Evolutionary conservation across 2,329 filamentous ascomycete species (phyloP).

Genomic region (Ophiostoma tasmaniense): DNA sequence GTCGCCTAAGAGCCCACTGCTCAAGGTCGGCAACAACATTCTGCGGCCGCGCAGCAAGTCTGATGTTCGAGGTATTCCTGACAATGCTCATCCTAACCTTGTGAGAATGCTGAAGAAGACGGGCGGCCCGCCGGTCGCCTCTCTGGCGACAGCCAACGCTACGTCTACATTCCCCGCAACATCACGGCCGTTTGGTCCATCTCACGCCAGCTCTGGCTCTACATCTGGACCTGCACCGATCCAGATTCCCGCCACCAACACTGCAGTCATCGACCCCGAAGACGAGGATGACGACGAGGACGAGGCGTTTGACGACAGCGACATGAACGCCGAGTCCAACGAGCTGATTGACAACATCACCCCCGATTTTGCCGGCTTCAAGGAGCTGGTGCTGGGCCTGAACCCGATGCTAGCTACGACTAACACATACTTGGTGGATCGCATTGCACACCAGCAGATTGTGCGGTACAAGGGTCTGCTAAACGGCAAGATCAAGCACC

Average conservation of each 20-base stretch:
- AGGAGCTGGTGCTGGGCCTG: conserved; percentile 59
- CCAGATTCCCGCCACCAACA: conserved; percentile 12
- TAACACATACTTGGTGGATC: conserved; percentile 60
- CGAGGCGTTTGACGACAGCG: conserved; percentile 51
- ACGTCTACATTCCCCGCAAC: conserved; percentile 10
- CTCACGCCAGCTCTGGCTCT: not conserved
- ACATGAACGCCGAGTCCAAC: conserved; percentile 52
- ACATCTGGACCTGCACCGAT: conserved; percentile 11
- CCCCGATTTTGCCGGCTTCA: conserved; percentile 69
- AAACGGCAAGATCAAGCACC: conserved; percentile 61
- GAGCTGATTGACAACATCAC: conserved; percentile 59
- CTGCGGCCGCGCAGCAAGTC: conserved; percentile 50
- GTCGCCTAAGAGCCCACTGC: conserved; percentile 42
- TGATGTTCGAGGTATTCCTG: conserved; percentile 35
- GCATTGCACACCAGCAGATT: conserved; percentile 74
- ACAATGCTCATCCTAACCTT: conserved; percentile 36
- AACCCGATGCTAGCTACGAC: conserved; percentile 59
- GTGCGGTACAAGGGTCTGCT: conserved; percentile 71
- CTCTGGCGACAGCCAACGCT: conserved; percentile 35
- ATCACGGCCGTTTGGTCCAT: not conserved
- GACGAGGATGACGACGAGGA: conserved; percentile 45
- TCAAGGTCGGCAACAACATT: conserved; percentile 41
- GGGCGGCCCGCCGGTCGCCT: conserved; percentile 47
- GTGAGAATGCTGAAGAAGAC: conserved; percentile 43
- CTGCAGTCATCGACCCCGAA: conserved; percentile 31